A percentile compares a stretch with the other conserved stretches of the same genome.
phyloP scores from a whole-genome alignment of 352 stramenopile genomes.

The Achlya hypogyna region DNA sequence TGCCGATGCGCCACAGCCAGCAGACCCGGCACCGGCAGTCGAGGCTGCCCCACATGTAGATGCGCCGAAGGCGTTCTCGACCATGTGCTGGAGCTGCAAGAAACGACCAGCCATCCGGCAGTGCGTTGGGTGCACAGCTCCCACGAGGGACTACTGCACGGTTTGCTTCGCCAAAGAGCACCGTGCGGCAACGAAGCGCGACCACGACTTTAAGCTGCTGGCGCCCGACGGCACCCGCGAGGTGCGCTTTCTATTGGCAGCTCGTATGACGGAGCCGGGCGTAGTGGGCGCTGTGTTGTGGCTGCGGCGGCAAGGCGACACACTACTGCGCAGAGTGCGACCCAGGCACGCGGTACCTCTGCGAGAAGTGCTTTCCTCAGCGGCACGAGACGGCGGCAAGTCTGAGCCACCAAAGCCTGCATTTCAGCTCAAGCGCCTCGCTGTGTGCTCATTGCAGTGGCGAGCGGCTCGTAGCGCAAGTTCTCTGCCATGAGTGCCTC shows the following conservation, averaged over 20 bases:
- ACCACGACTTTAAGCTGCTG: constrained; percentile 53
- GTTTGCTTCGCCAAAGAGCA: constrained; percentile 51
- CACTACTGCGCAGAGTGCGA: constrained; percentile 3
- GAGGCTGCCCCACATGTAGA: too few relatives aligned
- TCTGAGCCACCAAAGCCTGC: constrained; percentile 35
- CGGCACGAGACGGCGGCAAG: constrained; percentile 40
- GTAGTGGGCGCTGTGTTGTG: constrained; percentile 25
- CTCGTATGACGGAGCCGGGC: constrained; percentile 14
- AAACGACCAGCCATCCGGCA: constrained; percentile 32
- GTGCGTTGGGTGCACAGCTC: constrained; percentile 42
- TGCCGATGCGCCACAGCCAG: not conserved
- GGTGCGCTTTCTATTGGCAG: constrained; percentile 25
- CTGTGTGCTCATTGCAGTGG: constrained; percentile 44
- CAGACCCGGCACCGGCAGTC: too few relatives aligned
- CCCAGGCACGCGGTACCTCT: constrained; percentile 40
- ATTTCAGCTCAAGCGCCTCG: constrained; percentile 40
- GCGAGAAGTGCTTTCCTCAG: constrained; percentile 42
- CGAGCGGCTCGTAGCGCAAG: constrained; percentile 28
- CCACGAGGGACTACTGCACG: constrained; percentile 31
- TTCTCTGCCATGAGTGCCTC: constrained; percentile 45
- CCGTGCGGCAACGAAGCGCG: constrained; percentile 18
- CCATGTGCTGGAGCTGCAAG: constrained; percentile 11
- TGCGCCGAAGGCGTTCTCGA: too few relatives aligned
- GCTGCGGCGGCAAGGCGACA: constrained; percentile 23
- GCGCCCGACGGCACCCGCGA: constrained; percentile 19